Percentiles rank a stretch among this genome's conserved stretches.
Conservation (phyloP, 495 filamentous ascomycete genomes). For the Trichocladium uniseriatum region DNA sequence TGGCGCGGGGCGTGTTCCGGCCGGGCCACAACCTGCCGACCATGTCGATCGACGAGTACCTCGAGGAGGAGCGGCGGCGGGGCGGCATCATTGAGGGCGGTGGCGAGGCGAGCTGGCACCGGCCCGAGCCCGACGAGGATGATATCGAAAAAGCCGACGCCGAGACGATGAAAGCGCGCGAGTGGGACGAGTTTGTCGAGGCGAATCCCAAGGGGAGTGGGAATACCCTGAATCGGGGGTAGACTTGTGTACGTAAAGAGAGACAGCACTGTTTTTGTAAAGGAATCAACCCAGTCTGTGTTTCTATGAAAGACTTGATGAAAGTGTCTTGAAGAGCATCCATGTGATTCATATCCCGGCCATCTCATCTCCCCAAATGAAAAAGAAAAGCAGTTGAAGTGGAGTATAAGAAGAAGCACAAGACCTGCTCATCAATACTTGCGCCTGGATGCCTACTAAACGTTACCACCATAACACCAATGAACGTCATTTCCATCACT, state of each 20-base stretch:
- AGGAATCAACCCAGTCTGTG: too few relatives aligned
- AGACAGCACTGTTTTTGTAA: too few relatives aligned
- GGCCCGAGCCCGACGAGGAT: slow-evolving; percentile 76
- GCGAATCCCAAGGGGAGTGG: slow-evolving; percentile 79
- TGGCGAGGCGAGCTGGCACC: slow-evolving; percentile 62
- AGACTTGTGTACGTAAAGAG: slow-evolving; percentile 5
- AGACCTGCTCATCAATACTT: background rate
- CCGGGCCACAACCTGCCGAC: slow-evolving; percentile 89
- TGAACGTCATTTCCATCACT: too few relatives aligned
- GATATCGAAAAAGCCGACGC: slow-evolving; percentile 72
- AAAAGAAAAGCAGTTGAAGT: too few relatives aligned
- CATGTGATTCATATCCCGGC: too few relatives aligned
- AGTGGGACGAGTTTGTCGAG: slow-evolving; percentile 93
- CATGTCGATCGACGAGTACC: slow-evolving; percentile 95
- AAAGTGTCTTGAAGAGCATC: too few relatives aligned
- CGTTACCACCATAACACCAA: too few relatives aligned
- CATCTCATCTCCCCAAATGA: too few relatives aligned
- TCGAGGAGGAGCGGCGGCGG: slow-evolving; percentile 78
- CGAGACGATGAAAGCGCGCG: slow-evolving; percentile 86
- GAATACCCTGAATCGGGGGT: slow-evolving; percentile 81
- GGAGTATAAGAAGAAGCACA: background rate
- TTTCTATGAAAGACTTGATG: too few relatives aligned
- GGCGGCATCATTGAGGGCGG: slow-evolving; percentile 92
- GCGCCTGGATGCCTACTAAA: too few relatives aligned
- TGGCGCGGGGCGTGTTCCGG: slow-evolving; percentile 78